Percentiles rank a stretch among this genome's conserved stretches.
Evolutionary conservation across 1,284 basidiomycete species (phyloP).

Genomic region (Microbotryum scabiosae): DNA sequence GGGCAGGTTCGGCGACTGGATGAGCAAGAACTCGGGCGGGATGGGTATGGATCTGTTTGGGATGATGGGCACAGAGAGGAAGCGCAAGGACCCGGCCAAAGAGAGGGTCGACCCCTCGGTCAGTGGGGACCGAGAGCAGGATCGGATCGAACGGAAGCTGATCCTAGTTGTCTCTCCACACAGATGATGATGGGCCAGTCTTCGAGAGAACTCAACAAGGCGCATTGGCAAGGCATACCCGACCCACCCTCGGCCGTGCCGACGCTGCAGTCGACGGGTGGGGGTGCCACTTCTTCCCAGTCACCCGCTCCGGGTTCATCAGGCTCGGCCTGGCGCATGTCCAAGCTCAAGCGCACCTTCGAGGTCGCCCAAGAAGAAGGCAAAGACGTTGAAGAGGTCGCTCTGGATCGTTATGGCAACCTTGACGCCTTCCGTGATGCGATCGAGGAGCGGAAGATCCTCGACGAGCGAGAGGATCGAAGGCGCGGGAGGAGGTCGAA

Average conservation of each 20-base stretch:
- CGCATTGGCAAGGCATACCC: constrained; percentile 47
- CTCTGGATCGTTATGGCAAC: constrained; percentile 75
- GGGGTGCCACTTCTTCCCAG: constrained; percentile 40
- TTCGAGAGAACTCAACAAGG: constrained; percentile 64
- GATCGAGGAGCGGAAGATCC: constrained; percentile 66
- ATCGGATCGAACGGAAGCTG: neutral
- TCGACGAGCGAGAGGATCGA: constrained; percentile 59
- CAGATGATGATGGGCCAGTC: constrained; percentile 48
- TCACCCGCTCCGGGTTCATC: constrained; percentile 67
- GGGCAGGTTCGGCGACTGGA: constrained; percentile 21
- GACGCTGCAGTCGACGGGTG: constrained; percentile 11
- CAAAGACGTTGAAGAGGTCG: constrained; percentile 67
- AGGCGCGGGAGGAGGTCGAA: constrained; percentile 45
- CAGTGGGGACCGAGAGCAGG: neutral
- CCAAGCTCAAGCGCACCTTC: constrained; percentile 80
- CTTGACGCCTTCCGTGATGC: constrained; percentile 81
- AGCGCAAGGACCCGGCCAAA: constrained; percentile 53
- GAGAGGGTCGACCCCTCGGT: constrained; percentile 56
- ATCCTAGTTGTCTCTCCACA: neutral
- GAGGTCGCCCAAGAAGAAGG: constrained; percentile 73
- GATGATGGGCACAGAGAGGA: constrained; percentile 63
- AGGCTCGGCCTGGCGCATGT: constrained; percentile 95
- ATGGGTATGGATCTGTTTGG: constrained; percentile 68
- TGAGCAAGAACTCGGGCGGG: neutral
- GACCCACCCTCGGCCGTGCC: constrained; percentile 52